Conservation (phyloP, 768 basidiomycete genomes). For the Pulveroboletus sp. region DNA sequence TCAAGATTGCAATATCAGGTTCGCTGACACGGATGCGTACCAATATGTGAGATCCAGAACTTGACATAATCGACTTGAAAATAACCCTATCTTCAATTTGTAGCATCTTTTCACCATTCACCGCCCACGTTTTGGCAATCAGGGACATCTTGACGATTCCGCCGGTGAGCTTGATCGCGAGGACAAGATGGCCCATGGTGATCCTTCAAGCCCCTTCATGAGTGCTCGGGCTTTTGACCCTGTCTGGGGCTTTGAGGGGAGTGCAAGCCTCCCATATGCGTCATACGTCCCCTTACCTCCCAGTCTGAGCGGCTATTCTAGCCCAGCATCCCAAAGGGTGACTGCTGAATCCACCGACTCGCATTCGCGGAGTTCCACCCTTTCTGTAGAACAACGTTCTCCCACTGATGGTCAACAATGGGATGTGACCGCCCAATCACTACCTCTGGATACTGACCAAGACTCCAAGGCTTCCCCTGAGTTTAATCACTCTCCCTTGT, state of each 20-base stretch:
- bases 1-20: slow-evolving; percentile 39
- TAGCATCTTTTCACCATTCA: slow-evolving; percentile 31
- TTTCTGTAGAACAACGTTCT: slow-evolving; percentile 28
- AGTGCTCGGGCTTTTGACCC: slow-evolving; percentile 17
- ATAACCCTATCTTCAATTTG: background rate
- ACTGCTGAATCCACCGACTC: slow-evolving; percentile 14
- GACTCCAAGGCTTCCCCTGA: slow-evolving; percentile 15
- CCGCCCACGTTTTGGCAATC: slow-evolving; percentile 17
- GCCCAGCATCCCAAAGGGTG: slow-evolving; percentile 26
- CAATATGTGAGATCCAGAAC: slow-evolving; percentile 30
- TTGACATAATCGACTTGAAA: background rate
- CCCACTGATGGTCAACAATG: slow-evolving; percentile 19
- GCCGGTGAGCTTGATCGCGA: background rate
- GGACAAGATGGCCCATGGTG: background rate
- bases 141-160: background rate
- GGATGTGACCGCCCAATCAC: slow-evolving; percentile 6
- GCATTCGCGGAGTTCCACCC: slow-evolving; percentile 31
- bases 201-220: slow-evolving; percentile 7
- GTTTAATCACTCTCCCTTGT: slow-evolving; percentile 30
- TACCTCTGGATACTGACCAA: slow-evolving; percentile 5
- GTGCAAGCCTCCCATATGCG: slow-evolving; percentile 20
- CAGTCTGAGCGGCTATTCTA: slow-evolving; percentile 30
- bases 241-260: slow-evolving; percentile 22
- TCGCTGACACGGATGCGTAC: slow-evolving; percentile 36
- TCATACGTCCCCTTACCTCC: slow-evolving; percentile 31